phyloP scores from a whole-genome alignment of 305 asterid species.

The Galium porrigens region DNA sequence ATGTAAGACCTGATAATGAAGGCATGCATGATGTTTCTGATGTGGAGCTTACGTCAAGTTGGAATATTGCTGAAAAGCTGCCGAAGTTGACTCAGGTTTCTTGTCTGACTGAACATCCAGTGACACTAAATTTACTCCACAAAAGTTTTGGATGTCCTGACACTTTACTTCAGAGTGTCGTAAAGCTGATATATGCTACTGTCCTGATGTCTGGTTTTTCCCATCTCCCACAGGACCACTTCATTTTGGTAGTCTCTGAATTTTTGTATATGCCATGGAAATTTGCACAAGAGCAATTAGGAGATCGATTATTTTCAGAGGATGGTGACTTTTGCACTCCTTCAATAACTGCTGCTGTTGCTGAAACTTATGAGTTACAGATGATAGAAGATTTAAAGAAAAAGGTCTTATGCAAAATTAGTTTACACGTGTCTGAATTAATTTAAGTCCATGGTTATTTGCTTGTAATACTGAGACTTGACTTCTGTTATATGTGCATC shows the following conservation, averaged over 20 bases:
- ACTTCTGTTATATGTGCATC: constrained; percentile 12
- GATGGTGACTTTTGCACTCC: constrained; percentile 67
- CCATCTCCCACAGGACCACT: constrained; percentile 52
- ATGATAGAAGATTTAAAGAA: constrained; percentile 57
- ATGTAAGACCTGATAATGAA: constrained; percentile 27
- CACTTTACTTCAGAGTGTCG: not conserved
- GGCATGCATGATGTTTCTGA: constrained; percentile 34
- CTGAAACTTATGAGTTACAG: constrained; percentile 74
- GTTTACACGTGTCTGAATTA: constrained; percentile 1
- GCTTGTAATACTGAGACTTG: not conserved
- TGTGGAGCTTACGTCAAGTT: constrained; percentile 68
- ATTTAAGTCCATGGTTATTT: constrained; percentile 5
- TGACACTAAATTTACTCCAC: not conserved
- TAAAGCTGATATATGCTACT: not conserved
- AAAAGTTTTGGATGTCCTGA: not conserved
- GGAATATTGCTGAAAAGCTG: constrained; percentile 73
- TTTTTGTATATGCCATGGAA: constrained; percentile 87
- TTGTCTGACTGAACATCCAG: not conserved
- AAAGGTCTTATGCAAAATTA: constrained; percentile 34
- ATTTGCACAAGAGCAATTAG: constrained; percentile 72
- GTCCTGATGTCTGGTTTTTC: constrained; percentile 3
- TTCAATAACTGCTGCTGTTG: constrained; percentile 70
- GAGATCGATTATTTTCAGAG: constrained; percentile 36
- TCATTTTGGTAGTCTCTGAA: constrained; percentile 72
- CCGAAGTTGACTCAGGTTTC: constrained; percentile 68